A percentile compares a stretch with the other conserved stretches of the same genome.
Evolutionary conservation across 2,329 filamentous ascomycete species (phyloP).

Genomic region (Fusarium illudens): DNA sequence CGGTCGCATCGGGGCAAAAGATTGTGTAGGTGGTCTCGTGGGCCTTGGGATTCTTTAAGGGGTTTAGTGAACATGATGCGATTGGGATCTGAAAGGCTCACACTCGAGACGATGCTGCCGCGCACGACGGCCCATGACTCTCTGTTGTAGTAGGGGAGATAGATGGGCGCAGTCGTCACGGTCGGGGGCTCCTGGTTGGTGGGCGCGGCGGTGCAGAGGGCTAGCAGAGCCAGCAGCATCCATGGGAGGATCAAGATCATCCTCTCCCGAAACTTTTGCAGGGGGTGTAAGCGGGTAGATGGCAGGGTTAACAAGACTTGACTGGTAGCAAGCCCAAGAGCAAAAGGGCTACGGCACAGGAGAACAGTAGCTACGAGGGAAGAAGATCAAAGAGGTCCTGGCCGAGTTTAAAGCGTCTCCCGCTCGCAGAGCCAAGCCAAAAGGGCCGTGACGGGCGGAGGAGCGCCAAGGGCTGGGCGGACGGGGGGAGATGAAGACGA

Average conservation of each 20-base stretch:
- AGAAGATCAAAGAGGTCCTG: conserved; percentile 17
- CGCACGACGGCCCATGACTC: conserved; percentile 56
- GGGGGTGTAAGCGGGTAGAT: background rate
- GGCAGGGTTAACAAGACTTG: background rate
- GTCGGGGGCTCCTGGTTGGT: conserved; percentile 34
- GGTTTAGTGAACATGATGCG: background rate
- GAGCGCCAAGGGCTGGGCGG: conserved; percentile 39
- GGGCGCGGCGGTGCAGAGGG: conserved; percentile 35
- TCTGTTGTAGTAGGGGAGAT: conserved; percentile 53
- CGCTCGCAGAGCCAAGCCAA: conserved; percentile 19
- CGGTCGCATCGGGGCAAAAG: conserved; percentile 55
- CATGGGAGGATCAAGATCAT: conserved; percentile 27
- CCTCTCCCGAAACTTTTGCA: background rate
- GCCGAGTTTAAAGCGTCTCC: conserved; percentile 19
- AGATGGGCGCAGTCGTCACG: conserved; percentile 56
- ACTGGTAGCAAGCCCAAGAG: background rate
- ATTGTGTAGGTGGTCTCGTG: conserved; percentile 57
- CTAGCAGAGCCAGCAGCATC: conserved; percentile 40
- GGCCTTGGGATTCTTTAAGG: conserved; percentile 39
- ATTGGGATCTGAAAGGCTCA: conserved; percentile 38
- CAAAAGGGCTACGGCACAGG: background rate
- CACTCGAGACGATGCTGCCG: conserved; percentile 56
- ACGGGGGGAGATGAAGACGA: conserved; percentile 8
- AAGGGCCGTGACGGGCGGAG: conserved; percentile 7
- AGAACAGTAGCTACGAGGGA: background rate